A percentile compares a stretch with the other conserved stretches of the same genome.
Conservation (phyloP, 2,329 filamentous ascomycete species). For the Penicillium sp. region DNA sequence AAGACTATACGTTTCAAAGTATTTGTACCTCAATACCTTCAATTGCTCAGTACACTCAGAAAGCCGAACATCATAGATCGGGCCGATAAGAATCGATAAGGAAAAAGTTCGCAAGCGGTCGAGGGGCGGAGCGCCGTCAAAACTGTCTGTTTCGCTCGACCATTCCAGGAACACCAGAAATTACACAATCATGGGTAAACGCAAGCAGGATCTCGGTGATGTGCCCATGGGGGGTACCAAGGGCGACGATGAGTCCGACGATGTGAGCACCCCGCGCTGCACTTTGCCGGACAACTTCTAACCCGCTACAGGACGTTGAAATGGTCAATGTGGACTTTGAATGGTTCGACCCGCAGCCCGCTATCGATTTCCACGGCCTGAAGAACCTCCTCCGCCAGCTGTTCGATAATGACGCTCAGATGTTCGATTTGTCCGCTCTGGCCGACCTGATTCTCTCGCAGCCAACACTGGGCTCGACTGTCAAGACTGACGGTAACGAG, state of each 20-base stretch:
- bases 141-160: slow-evolving; percentile 6
- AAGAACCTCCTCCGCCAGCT: slow-evolving; percentile 88
- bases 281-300: slow-evolving; percentile 5
- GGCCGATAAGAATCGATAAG: slow-evolving; percentile 24
- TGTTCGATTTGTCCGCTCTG: slow-evolving; percentile 84
- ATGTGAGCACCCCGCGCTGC: slow-evolving; percentile 26
- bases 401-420: slow-evolving; percentile 79
- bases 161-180: slow-evolving; percentile 1
- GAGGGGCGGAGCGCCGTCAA: slow-evolving; percentile 16
- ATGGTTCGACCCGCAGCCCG: slow-evolving; percentile 92
- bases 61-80: background rate
- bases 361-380: slow-evolving; percentile 90
- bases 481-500: slow-evolving; percentile 95
- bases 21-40: background rate
- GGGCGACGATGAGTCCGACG: slow-evolving; percentile 40
- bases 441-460: slow-evolving; percentile 85
- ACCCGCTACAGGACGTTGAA: slow-evolving; percentile 68
- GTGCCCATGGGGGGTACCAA: slow-evolving; percentile 43
- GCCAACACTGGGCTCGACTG: slow-evolving; percentile 83
- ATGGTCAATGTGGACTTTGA: slow-evolving; percentile 96
- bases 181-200: slow-evolving; percentile 48
- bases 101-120: slow-evolving; percentile 25
- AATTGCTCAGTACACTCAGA: background rate
- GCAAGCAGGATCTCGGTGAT: slow-evolving; percentile 50
- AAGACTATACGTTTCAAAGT: background rate